Conservation (phyloP, 192 early-diverging fungal species). For the Glomus cerebriforme region DNA sequence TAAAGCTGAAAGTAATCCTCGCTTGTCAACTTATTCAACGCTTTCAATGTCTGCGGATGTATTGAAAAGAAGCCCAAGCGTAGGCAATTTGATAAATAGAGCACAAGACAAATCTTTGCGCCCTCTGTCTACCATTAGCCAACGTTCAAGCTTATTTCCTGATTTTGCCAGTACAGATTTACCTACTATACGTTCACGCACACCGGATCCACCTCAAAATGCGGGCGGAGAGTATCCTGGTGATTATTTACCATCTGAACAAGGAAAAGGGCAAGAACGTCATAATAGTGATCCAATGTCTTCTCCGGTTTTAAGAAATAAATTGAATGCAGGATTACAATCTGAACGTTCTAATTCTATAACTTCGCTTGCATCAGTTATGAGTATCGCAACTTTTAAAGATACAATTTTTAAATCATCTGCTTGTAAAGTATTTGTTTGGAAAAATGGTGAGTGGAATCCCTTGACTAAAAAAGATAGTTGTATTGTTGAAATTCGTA, state of each 20-base stretch:
- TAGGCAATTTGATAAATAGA: background rate
- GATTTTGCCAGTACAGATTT: background rate
- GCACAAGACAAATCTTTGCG: background rate
- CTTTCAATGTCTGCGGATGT: background rate
- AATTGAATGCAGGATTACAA: background rate
- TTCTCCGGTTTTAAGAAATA: background rate
- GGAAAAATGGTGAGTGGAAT: slow-evolving; percentile 56
- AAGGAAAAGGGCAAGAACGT: background rate
- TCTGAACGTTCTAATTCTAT: slow-evolving; percentile 24
- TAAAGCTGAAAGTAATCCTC: background rate
- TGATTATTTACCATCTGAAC: background rate
- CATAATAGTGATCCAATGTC: background rate
- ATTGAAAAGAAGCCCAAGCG: background rate
- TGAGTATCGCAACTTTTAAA: slow-evolving; percentile 31
- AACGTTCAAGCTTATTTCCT: background rate
- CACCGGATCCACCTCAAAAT: background rate
- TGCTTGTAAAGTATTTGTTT: slow-evolving; percentile 56
- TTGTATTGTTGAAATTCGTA: slow-evolving; percentile 49
- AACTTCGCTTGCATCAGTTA: background rate
- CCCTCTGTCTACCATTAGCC: background rate
- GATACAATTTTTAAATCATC: slow-evolving; percentile 45
- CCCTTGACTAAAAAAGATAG: slow-evolving; percentile 42
- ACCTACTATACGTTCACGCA: background rate
- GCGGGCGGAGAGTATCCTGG: background rate
- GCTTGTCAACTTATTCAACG: background rate